Evolutionary conservation across 2,329 filamentous ascomycete species (phyloP), one percentile per base, ranked within the genome.

Genomic region (Sclerotiophoma versabilis): DNA sequence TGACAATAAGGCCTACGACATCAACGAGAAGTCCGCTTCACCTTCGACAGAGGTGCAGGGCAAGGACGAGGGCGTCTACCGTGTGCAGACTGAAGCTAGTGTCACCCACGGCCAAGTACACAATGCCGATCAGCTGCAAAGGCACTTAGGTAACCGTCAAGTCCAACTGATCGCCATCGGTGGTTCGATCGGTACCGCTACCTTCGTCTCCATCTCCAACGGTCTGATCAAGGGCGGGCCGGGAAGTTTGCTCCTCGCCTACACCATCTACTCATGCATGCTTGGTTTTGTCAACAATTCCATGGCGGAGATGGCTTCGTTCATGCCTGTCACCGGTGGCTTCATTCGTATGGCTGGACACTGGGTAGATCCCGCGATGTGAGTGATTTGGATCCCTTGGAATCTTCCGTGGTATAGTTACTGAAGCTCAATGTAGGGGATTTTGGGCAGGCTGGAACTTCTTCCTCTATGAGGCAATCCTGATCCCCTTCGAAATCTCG

Each of bases 331-430:
- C 27, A 81, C 79, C 29, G 84, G 85, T 52, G 82, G 82, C 4
- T 87, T 86, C 66, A 82, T 88, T 59, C 83, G 85, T 50, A 79
- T 87, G 62, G 84, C 84, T 6, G 84, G 84, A 20, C 78, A 84
- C 61, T 88, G 84, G 82, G 83, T 84, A 8, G 86, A 88, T 69
- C 44, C 50, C 20, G 50, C 50, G 3, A 48, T 54, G 84, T 87
- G 23, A 78, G 85, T 8, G 12, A 4, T 15, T 37, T 76, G 3
- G 12, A 85, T 23, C 23, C 42, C n/a, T 34, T 20, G 7, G n/a
- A 12, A n/a, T 7, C 8, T 5, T 36, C 19, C 4, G 4, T 11
- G n/a, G 30, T 17, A 8, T 12, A 19, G 6, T 26, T 20, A 37
- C 44, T 39, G 26, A 48, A 25, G 11, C 5, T 7, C 23, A 11